Base-by-base conservation (phyloP, 2,329 filamentous ascomycete genomes). In the Curvularia spicifera region DNA sequence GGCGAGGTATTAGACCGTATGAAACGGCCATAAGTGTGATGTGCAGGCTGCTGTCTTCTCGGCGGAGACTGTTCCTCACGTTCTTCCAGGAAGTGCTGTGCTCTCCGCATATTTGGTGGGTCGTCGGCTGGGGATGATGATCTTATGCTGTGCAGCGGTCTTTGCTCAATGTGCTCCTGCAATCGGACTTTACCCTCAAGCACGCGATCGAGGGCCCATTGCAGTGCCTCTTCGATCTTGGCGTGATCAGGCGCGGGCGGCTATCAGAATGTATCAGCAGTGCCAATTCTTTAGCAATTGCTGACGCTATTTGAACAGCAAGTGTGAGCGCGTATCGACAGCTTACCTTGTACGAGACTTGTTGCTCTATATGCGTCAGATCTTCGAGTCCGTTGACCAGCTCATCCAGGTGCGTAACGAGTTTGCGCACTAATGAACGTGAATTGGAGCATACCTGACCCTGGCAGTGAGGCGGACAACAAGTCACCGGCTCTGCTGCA, bases 171-270 rank as follows among this genome's bases (percentile, higher is more conserved):
- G 44, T 66, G 56, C 18, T 65, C 55, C 52, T 63, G 56, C 29
- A 72, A 50, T 20, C 59, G 58, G 15, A 63, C 15, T 44, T 66
- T 69, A 66, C 50, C 61, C 59, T 64, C 67, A 65, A 65, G 68
- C 57, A 65, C 59, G n/a, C 66, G 55, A 33, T 69, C 59, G 53
- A 72, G 56, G 24, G 67, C 68, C 63, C 67, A 69, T 57, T 65
- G 58, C 31, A 73, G 52, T 51, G 65, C 60, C 24, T 68, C 54
- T 53, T 53, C 57, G 37, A 60, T 60, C 46, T 57, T 53, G 39
- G 58, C 13, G 31, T 56, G 49, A 29, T 63, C 57, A 31, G 59
- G 26, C 31, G 60, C 57, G 26, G 57, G 61, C 22, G 50, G 56
- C 71, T 74, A 53, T 53, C 24, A 22, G 29, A 42, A 20, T 35